phyloP scores from a whole-genome alignment of 208 protist species.

The Acanthamoeba triangularis region DNA sequence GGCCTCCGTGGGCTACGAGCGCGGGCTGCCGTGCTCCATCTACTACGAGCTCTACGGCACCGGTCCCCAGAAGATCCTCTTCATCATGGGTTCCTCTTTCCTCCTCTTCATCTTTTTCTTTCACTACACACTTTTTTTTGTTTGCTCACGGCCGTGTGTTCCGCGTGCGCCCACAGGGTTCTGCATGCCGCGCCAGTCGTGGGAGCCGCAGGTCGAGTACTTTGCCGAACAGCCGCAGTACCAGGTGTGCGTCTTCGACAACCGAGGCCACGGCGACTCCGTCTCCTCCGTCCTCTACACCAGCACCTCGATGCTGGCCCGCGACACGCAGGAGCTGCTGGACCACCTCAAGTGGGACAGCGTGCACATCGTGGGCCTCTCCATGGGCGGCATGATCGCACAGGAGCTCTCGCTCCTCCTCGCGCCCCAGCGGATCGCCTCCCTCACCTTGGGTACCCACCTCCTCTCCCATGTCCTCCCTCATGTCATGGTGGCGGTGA shows the following conservation, averaged over 20 bases:
- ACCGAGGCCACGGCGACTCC: constrained; percentile 20
- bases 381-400: constrained; percentile 57
- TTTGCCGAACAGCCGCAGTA: constrained; percentile 23
- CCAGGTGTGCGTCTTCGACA: constrained; percentile 55
- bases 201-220: constrained; percentile 32
- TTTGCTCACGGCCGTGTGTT: too few species aligned
- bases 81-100: constrained; percentile 51
- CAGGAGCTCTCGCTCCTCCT: constrained; percentile 16
- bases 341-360: constrained; percentile 34
- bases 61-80: constrained; percentile 26
- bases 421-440: neutral
- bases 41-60: constrained; percentile 55
- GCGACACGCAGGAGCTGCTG: neutral
- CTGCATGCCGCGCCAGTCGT: constrained; percentile 18
- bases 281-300: constrained; percentile 27
- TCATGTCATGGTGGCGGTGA: neutral
- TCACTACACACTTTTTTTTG: neutral
- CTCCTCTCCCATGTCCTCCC: neutral
- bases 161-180: neutral
- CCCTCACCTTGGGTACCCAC: constrained; percentile 2
- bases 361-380: constrained; percentile 17
- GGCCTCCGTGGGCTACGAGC: constrained; percentile 15
- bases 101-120: neutral
- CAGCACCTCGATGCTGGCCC: constrained; percentile 31
- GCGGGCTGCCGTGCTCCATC: constrained; percentile 6